These are phyloP conservation scores for Globisporangium abappressorium DNA, from an alignment of 352 stramenopile genomes.

Conservation along the genomic window DNA sequence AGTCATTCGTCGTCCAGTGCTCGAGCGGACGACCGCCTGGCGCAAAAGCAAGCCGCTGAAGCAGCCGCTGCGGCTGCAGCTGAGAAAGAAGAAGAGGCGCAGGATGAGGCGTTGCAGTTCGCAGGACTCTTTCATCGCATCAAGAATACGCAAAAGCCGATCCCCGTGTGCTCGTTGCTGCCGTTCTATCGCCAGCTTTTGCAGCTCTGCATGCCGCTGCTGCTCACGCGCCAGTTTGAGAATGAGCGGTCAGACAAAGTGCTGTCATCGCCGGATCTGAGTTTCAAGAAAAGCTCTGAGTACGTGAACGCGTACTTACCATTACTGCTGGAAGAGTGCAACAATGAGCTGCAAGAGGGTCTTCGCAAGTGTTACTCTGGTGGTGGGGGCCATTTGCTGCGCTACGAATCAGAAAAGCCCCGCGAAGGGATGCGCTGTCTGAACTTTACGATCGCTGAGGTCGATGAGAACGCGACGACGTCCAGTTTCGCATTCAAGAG, in stretches of 20 bases:
- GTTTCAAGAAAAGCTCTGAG: conserved; percentile 64
- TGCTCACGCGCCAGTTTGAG: conserved; percentile 67
- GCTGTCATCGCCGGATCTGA: conserved; percentile 46
- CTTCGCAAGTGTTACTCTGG: conserved; percentile 43
- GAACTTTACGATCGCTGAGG: conserved; percentile 66
- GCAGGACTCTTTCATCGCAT: conserved; percentile 78
- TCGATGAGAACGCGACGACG: conserved; percentile 27
- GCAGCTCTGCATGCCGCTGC: conserved; percentile 70
- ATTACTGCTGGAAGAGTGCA: conserved; percentile 78
- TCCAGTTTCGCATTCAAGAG: conserved; percentile 24
- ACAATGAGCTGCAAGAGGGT: conserved; percentile 75
- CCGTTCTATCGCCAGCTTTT: conserved; percentile 84
- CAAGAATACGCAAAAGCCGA: conserved; percentile 75
- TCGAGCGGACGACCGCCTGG: not conserved
- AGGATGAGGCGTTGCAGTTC: conserved; percentile 47
- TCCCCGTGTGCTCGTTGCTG: conserved; percentile 62
- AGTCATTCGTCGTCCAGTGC: conserved; percentile 10
- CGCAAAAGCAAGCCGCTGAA: conserved; percentile 4
- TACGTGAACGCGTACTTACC: conserved; percentile 81
- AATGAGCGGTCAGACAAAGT: conserved; percentile 51
- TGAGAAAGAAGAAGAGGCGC: conserved; percentile 48
- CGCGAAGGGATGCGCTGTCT: conserved; percentile 82
- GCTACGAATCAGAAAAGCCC: conserved; percentile 78
- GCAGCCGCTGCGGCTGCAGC: conserved; percentile 1
- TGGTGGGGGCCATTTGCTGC: conserved; percentile 57